Base-by-base conservation (phyloP, 371 early-diverging fungal genomes). In the Mortierella sp. region DNA sequence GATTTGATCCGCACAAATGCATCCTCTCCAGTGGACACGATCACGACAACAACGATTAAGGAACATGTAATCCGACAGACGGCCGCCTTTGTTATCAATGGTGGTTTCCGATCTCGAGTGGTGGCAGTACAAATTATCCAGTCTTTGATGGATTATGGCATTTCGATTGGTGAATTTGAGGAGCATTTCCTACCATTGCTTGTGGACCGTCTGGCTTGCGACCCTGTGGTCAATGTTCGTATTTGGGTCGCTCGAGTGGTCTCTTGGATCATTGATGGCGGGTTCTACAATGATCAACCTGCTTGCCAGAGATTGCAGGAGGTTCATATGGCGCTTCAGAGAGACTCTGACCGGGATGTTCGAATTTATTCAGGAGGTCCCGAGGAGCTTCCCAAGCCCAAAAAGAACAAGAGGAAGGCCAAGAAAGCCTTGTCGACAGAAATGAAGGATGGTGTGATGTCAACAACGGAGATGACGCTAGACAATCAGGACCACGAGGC, bases 61-160 rank as follows among this genome's bases (percentile, higher is more conserved):
- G 80, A 79, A 7, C 62, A 73, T 4, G 57, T 79, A 21, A 63
- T 79, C 19, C 37, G 26, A 11, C 80, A 79, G 43, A 72, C 68
- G 2, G 62, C 55, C 11, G 70, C 69, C 18, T 79, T 79, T 60
- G 70, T 70, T 1, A 51, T 73, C 45, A 48, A 70, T 67, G 80
- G 80, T 1, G 70, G 70, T 45, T 79, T 79, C 64, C 66, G 80
- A 44, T 73, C 80, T 29, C 73, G 80, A 6, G 80, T 79, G 23
- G 80, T 73, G 1, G 80, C 80, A n/a, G 70, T 73, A 16, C 80
- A 79, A 51, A 79, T 79, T 26, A 79, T 79, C 18, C 80, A 79
- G 50, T 72, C 80, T 9, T 58, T 79, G 15, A 30, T 79, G 19
- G 80, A 79, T 29, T 60, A 48, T 37, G 80, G 80, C 7, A 66